phyloP scores from a whole-genome alignment of 148 eudicot genomes.

The Chenopodium berlandieri region DNA sequence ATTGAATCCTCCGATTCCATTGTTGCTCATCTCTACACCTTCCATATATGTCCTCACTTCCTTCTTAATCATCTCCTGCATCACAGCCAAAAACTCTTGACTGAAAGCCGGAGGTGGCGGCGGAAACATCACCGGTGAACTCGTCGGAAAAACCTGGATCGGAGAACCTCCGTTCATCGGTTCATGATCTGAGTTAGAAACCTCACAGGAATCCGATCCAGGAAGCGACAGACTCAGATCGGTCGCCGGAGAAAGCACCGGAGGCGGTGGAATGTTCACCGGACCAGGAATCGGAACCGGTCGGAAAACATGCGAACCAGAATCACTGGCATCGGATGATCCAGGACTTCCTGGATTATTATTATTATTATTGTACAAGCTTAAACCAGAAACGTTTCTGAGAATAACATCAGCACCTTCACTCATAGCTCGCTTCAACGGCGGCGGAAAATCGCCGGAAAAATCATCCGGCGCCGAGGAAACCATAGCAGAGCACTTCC shows the following conservation, averaged over 20 bases:
- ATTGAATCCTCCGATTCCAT: neutral
- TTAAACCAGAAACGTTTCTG: constrained; percentile 44
- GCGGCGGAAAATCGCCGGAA: constrained; percentile 30
- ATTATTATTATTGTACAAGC: constrained; percentile 20
- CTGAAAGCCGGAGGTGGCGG: constrained; percentile 35
- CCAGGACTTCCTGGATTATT: constrained; percentile 55
- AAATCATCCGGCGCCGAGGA: constrained; percentile 26
- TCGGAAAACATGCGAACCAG: constrained; percentile 45
- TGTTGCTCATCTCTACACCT: constrained; percentile 36
- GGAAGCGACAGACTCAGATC: constrained; percentile 69
- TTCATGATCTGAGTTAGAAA: constrained; percentile 15
- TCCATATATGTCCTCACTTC: constrained; percentile 84
- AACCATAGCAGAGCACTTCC: constrained; percentile 54
- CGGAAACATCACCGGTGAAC: constrained; percentile 10
- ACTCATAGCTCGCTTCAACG: constrained; percentile 71
- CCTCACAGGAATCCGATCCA: constrained; percentile 41
- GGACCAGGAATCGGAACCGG: constrained; percentile 50
- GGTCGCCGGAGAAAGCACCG: constrained; percentile 9
- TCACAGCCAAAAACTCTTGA: constrained; percentile 59
- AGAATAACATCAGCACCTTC: constrained; percentile 53
- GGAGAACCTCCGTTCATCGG: neutral
- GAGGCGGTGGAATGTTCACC: constrained; percentile 24
- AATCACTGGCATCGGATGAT: constrained; percentile 73
- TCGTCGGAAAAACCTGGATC: neutral
- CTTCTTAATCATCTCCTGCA: constrained; percentile 81